phyloP scores from a whole-genome alignment of 2,329 filamentous ascomycete genomes.

The Aureobasidium uvarum region DNA sequence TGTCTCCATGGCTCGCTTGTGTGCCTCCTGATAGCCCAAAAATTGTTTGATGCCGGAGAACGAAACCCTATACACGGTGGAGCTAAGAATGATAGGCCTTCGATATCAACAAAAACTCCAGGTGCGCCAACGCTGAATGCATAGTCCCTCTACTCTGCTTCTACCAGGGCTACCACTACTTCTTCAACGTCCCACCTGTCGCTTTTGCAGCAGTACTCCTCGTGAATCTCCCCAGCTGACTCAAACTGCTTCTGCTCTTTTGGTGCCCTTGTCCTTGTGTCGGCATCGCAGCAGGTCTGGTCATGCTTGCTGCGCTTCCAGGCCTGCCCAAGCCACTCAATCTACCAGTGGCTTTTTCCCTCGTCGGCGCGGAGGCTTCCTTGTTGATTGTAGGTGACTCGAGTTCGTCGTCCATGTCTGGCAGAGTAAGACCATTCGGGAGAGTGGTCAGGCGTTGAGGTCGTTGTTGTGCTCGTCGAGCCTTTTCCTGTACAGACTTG shows the following conservation, averaged over 20 bases:
- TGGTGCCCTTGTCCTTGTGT: conserved; percentile 30
- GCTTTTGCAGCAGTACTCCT: conserved; percentile 31
- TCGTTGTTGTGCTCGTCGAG: conserved; percentile 63
- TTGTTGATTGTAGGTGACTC: conserved; percentile 19
- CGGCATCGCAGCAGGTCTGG: conserved; percentile 13
- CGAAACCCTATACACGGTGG: too few species aligned
- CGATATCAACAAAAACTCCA: neutral
- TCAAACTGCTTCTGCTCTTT: conserved; percentile 43
- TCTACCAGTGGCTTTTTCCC: conserved; percentile 22
- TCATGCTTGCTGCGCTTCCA: conserved; percentile 27
- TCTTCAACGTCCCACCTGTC: conserved; percentile 3
- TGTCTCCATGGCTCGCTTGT: conserved; percentile 44
- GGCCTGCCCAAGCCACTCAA: conserved; percentile 31
- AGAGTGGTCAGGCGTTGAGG: conserved; percentile 26
- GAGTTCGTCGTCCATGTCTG: conserved; percentile 17
- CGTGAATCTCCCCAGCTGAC: conserved; percentile 48
- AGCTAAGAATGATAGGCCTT: too few species aligned
- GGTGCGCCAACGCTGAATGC: neutral
- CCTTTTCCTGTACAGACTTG: conserved; percentile 81
- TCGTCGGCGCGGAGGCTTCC: conserved; percentile 1
- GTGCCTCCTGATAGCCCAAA: too few species aligned
- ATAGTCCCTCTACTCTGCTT: too few species aligned
- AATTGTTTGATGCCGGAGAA: too few species aligned
- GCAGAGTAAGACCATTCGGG: conserved; percentile 8
- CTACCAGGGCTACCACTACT: neutral